A percentile compares a stretch with the other conserved stretches of the same genome.
phyloP scores from a whole-genome alignment of 129 eudicot genomes.

The Flaveria linearis region DNA sequence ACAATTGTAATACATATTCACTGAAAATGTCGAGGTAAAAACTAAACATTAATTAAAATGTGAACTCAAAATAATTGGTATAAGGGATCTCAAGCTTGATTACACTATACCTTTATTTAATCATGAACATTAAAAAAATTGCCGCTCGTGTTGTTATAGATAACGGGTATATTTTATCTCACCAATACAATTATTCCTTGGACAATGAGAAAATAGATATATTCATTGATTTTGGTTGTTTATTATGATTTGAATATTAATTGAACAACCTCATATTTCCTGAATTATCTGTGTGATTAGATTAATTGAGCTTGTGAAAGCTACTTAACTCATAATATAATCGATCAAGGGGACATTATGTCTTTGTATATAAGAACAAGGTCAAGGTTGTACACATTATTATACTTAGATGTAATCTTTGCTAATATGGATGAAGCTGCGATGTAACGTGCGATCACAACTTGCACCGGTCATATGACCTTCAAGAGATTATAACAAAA shows the following conservation, averaged over 20 bases:
- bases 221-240: background rate
- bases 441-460: too few relatives aligned
- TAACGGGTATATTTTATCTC: background rate
- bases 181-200: background rate
- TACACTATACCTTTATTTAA: background rate
- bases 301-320: background rate
- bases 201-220: background rate
- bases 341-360: background rate
- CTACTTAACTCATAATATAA: background rate
- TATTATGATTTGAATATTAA: background rate
- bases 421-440: too few relatives aligned
- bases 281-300: background rate
- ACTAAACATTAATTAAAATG: too few relatives aligned
- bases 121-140: background rate
- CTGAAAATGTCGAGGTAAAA: background rate
- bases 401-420: too few relatives aligned
- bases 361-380: background rate
- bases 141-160: background rate
- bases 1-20: background rate
- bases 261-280: background rate
- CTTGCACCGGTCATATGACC: too few relatives aligned
- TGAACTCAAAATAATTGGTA: background rate
- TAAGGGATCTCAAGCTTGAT: background rate
- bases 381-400: too few relatives aligned
- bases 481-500: too few relatives aligned